Base-by-base conservation (phyloP, 306 rosid genomes). In the Albizia julibrissin region DNA sequence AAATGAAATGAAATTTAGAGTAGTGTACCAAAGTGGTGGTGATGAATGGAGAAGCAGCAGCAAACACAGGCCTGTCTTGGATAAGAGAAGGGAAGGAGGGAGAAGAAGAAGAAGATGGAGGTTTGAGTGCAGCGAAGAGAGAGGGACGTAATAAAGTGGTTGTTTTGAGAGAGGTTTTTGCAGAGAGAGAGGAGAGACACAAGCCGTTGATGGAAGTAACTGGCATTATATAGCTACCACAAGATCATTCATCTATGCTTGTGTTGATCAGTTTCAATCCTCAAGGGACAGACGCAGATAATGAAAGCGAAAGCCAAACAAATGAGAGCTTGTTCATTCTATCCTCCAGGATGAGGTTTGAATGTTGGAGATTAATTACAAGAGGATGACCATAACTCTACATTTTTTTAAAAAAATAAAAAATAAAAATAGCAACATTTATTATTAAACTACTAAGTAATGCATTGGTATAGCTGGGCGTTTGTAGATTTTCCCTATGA, bases 11-110 rank as follows among this genome's bases (percentile, higher is more conserved):
- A 10, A 37, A 69, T 39, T 69, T 69, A 69, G 49, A 39, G 39
- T 9, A 7, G 27, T 18, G 27, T 39, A 95, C 98, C 99, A 81
- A 86, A 85, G 83, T 77, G 26, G 98, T 94, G 79, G 88, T 89
- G 91, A 90, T 84, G 77, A 90, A 47, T 21, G 91, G 91, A 68
- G 96, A n/a, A 6, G 99, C 89, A 5, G 91, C 90, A 69, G 99
- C 95, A 62, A 89, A 83, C 29, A 95, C 98, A 10, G 98, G 97
- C 49, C 72, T 89, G 92, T 92, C 89, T 77, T 92, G 97, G 79
- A 93, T 95, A 69, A 93, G 98, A 44, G 98, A 92, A 26, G 92
- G 84, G 59, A 84, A 84, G 31, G 90, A 56, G 15, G 97, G 49
- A 12, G 97, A 39, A 9, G 96, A 54, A 5, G 93, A 62, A 44